phyloP scores from a whole-genome alignment of 2,329 filamentous ascomycete species.

The Aspergillus pseudotamarii region DNA sequence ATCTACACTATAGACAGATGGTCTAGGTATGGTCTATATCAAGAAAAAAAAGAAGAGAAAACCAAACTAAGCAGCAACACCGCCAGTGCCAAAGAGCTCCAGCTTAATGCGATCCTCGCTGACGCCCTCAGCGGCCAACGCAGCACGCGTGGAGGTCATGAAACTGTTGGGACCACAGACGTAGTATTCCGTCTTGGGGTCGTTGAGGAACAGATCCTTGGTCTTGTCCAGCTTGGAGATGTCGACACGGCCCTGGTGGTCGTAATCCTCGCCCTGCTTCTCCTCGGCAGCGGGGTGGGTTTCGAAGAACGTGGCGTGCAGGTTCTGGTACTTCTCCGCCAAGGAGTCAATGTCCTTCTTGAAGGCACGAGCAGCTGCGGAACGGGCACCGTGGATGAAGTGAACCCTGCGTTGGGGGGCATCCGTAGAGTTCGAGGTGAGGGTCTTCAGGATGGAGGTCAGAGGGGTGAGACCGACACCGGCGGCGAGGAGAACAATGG shows the following conservation, averaged over 20 bases:
- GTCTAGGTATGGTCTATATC: background rate
- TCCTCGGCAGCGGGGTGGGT: slow-evolving; percentile 52
- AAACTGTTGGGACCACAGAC: slow-evolving; percentile 71
- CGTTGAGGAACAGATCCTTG: slow-evolving; percentile 57
- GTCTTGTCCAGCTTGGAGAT: slow-evolving; percentile 59
- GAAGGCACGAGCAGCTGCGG: slow-evolving; percentile 54
- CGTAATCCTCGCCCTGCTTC: slow-evolving; percentile 60
- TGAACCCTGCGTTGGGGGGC: slow-evolving; percentile 54
- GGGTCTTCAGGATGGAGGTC: slow-evolving; percentile 62
- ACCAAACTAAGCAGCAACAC: slow-evolving; percentile 23
- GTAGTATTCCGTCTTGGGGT: slow-evolving; percentile 65
- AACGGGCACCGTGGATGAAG: slow-evolving; percentile 62
- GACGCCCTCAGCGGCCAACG: slow-evolving; percentile 61
- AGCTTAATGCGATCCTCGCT: slow-evolving; percentile 62
- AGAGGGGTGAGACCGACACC: slow-evolving; percentile 64
- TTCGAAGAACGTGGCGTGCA: slow-evolving; percentile 62
- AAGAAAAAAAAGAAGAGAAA: background rate
- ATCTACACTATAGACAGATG: background rate
- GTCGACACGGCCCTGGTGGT: slow-evolving; percentile 61
- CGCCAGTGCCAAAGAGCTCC: slow-evolving; percentile 68
- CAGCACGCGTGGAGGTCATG: slow-evolving; percentile 64
- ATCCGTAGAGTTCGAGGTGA: slow-evolving; percentile 43
- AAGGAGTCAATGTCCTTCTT: slow-evolving; percentile 55
- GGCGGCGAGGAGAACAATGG: slow-evolving; percentile 64
- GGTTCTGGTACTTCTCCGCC: slow-evolving; percentile 45